These are phyloP conservation scores for Gossypium schwendimanii DNA, from an alignment of 441 rosid genomes.

Conservation along the genomic window DNA sequence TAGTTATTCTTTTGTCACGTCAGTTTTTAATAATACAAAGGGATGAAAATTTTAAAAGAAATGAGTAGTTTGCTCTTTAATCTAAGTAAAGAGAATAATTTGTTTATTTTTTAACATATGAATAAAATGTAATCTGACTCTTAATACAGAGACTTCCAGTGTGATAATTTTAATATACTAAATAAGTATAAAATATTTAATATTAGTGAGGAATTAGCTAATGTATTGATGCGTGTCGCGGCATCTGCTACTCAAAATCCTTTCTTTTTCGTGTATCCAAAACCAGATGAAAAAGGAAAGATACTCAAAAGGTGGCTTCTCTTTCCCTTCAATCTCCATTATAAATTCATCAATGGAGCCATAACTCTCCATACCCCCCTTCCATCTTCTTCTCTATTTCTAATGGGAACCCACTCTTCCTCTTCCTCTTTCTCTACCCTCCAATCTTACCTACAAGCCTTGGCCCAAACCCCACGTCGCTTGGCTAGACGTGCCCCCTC, in stretches of 20 bases:
- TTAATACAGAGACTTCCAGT: fast-evolving
- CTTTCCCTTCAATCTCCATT: not conserved
- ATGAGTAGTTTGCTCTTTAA: no score
- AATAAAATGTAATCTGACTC: fast-evolving
- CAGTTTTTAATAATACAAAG: no score
- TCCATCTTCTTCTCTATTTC: not conserved
- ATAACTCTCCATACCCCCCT: not conserved
- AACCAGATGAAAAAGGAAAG: not conserved
- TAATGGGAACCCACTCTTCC: constrained; percentile 29
- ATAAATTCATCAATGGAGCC: not conserved
- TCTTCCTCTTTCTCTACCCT: constrained; percentile 55
- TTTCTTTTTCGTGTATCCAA: no score
- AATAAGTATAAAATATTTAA: no score
- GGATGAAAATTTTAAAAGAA: no score
- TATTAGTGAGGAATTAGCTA: no score
- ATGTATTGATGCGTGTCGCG: no score
- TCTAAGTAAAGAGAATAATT: no score
- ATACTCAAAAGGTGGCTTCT: not conserved
- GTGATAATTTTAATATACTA: no score
- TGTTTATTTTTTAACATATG: fast-evolving
- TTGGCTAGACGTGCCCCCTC: constrained; percentile 57
- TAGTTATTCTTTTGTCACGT: no score
- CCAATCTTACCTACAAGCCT: constrained; percentile 50
- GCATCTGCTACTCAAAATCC: no score
- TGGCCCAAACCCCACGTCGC: constrained; percentile 53